A percentile compares a stretch with the other conserved stretches of the same genome.
These are phyloP conservation scores for Candida ortonii DNA, from an alignment of 805 yeast species.

Conservation along the genomic window DNA sequence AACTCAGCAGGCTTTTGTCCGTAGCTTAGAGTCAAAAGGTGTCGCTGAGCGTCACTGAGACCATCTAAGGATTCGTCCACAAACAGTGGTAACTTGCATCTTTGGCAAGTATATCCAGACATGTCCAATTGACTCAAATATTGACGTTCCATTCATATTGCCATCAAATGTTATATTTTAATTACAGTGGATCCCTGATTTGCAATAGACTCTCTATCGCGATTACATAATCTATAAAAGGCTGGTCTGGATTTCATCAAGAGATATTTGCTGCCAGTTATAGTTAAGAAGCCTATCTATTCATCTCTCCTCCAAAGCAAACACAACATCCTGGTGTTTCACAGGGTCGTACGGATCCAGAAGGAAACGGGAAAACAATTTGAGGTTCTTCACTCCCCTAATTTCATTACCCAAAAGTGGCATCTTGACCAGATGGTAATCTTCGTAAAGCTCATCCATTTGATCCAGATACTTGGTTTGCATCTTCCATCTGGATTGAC, in stretches of 20 bases:
- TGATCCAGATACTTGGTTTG: conserved; percentile 93
- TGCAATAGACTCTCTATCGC: no score
- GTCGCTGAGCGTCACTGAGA: conserved; percentile 53
- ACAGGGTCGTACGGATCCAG: conserved; percentile 73
- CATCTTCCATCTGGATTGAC: conserved; percentile 92
- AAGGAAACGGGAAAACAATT: conserved; percentile 78
- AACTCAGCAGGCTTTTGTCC: conserved; percentile 27
- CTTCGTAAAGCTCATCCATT: conserved; percentile 94
- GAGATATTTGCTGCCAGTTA: no score
- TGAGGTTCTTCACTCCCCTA: conserved; percentile 85
- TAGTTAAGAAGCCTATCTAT: no score
- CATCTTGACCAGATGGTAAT: conserved; percentile 92
- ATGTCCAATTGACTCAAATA: conserved; percentile 9
- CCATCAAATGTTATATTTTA: no score
- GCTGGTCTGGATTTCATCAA: no score
- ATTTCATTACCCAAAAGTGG: conserved; percentile 94
- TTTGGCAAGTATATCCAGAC: conserved; percentile 47
- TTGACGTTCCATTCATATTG: conserved; percentile 4
- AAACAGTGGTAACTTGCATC: conserved; percentile 57
- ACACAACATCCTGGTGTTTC: conserved; percentile 50
- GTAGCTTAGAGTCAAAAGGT: conserved; percentile 42
- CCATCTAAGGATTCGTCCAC: conserved; percentile 55
- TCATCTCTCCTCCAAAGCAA: conserved; percentile 50
- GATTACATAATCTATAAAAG: no score
- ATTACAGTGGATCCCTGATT: no score